Conservation (phyloP, 1,139 yeast species). For the Pneumocystis canis region DNA sequence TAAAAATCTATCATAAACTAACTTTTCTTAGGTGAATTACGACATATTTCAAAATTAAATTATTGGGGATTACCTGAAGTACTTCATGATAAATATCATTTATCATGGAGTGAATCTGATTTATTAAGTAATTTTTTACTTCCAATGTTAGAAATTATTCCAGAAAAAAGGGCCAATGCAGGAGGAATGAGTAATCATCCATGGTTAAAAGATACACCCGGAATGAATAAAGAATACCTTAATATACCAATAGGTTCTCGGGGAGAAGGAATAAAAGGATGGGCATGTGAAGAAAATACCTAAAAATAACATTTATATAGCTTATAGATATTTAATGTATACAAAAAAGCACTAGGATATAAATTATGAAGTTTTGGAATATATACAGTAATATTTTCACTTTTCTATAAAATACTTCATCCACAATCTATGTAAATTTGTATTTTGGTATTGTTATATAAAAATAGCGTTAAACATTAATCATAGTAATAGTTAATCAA, state of each 20-base stretch:
- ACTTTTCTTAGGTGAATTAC: constrained; percentile 27
- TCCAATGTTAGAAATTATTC: constrained; percentile 62
- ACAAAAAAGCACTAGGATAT: background rate
- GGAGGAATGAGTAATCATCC: constrained; percentile 66
- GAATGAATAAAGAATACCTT: constrained; percentile 36
- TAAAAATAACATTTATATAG: background rate
- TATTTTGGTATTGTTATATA: background rate
- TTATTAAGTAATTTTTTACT: constrained; percentile 47
- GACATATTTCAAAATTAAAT: constrained; percentile 48
- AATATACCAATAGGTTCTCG: constrained; percentile 48
- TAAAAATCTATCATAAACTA: background rate
- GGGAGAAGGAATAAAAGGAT: constrained; percentile 66
- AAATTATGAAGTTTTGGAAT: background rate
- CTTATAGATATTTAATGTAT: background rate
- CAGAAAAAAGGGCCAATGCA: constrained; percentile 60
- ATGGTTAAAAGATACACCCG: constrained; percentile 57
- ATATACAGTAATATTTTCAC: background rate
- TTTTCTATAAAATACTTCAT: background rate
- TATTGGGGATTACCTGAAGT: constrained; percentile 58
- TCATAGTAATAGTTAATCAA: background rate
- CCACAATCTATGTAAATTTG: background rate
- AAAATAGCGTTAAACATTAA: background rate
- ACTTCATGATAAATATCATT: constrained; percentile 56
- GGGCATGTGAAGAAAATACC: constrained; percentile 28
- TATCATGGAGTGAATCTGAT: constrained; percentile 39